phyloP scores from a whole-genome alignment of 1,284 basidiomycete species.

The Tranzscheliella williamsii region DNA sequence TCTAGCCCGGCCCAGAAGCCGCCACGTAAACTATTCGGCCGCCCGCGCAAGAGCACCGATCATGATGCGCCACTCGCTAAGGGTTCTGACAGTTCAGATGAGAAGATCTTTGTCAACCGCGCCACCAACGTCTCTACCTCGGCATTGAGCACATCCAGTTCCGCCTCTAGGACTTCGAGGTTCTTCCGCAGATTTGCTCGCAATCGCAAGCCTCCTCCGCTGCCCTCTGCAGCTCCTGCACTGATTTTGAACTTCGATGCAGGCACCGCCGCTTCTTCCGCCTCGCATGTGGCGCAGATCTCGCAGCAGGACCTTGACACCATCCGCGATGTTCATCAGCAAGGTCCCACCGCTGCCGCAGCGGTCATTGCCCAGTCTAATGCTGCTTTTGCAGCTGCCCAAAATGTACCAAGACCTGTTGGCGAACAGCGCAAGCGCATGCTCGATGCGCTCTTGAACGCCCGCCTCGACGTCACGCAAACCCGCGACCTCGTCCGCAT shows the following conservation, averaged over 20 bases:
- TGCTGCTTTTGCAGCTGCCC: slow-evolving; percentile 17
- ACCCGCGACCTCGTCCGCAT: slow-evolving; percentile 23
- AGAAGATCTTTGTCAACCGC: slow-evolving; percentile 7
- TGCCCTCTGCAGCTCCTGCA: slow-evolving; percentile 28
- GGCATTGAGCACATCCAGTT: slow-evolving; percentile 7
- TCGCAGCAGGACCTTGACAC: background rate
- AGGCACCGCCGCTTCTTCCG: slow-evolving; percentile 5
- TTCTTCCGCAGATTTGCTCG: slow-evolving; percentile 22
- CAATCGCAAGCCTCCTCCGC: slow-evolving; percentile 11
- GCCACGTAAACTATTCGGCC: slow-evolving; percentile 20
- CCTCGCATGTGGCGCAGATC: background rate
- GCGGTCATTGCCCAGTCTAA: slow-evolving; percentile 23
- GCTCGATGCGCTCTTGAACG: slow-evolving; percentile 36
- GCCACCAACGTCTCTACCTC: slow-evolving; percentile 20
- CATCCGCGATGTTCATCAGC: background rate
- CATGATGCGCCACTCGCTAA: background rate
- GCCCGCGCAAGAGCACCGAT: slow-evolving; percentile 14
- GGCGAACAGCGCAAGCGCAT: slow-evolving; percentile 12
- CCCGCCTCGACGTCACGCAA: slow-evolving; percentile 18
- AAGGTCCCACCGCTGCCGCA: slow-evolving; percentile 16
- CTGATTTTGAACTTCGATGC: slow-evolving; percentile 27
- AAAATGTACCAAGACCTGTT: slow-evolving; percentile 5
- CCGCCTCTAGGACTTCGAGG: slow-evolving; percentile 13
- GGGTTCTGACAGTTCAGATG: background rate
- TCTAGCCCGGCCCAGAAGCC: slow-evolving; percentile 4